These are phyloP conservation scores for Candida wancherniae DNA, from an alignment of 805 yeast genomes.

Conservation along the genomic window DNA sequence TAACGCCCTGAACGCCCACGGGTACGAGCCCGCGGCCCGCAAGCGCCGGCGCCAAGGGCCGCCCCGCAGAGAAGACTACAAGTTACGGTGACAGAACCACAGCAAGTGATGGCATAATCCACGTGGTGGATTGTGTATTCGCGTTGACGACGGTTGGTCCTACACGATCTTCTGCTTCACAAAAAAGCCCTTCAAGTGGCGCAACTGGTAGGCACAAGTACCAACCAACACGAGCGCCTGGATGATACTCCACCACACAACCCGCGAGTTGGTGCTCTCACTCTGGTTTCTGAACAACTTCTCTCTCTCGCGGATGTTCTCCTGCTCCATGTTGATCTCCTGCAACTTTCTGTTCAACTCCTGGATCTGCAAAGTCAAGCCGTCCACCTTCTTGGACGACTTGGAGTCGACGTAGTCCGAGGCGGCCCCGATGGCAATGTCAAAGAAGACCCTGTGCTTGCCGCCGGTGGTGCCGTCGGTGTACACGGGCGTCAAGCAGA, in stretches of 20 bases:
- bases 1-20: too few species aligned
- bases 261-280: conserved; percentile 70
- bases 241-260: conserved; percentile 66
- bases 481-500: conserved; percentile 62
- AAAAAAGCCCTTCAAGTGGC: conserved; percentile 74
- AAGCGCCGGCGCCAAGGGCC: too few species aligned
- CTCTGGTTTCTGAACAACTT: conserved; percentile 71
- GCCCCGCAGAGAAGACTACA: too few species aligned
- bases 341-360: conserved; percentile 54
- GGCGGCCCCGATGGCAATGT: conserved; percentile 64
- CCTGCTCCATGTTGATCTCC: conserved; percentile 62
- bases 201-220: conserved; percentile 73
- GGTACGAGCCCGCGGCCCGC: too few species aligned
- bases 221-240: conserved; percentile 64
- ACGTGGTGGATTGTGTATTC: too few species aligned
- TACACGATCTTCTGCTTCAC: conserved; percentile 81
- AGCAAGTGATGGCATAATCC: too few species aligned
- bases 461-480: conserved; percentile 66
- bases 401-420: conserved; percentile 57
- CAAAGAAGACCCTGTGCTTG: conserved; percentile 66
- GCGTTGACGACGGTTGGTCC: too few species aligned
- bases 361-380: conserved; percentile 51
- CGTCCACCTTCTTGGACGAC: conserved; percentile 49
- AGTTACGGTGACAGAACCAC: too few species aligned
- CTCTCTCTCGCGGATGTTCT: conserved; percentile 69